A percentile compares a stretch with the other conserved stretches of the same genome.
Conservation (phyloP, 2,329 filamentous ascomycete species). For the Sarocladium oryzae region DNA sequence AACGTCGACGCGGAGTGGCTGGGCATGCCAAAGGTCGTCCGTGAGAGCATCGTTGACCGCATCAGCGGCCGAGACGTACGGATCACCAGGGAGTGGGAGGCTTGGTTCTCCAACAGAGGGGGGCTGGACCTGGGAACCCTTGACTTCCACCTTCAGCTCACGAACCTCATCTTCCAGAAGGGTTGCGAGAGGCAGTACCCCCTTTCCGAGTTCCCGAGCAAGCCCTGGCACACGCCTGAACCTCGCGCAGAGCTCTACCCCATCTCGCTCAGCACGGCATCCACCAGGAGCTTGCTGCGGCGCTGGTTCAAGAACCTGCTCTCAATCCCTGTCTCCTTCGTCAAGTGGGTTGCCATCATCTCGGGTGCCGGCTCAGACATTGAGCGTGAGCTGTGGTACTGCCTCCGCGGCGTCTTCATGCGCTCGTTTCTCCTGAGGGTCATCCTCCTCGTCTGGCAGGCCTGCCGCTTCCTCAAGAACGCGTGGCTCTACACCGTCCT, state of each 20-base stretch:
- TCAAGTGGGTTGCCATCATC: slow-evolving; percentile 28
- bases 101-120: slow-evolving; percentile 17
- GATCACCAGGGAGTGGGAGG: slow-evolving; percentile 17
- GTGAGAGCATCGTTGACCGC: slow-evolving; percentile 23
- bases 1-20: slow-evolving; percentile 27
- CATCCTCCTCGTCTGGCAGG: slow-evolving; percentile 23
- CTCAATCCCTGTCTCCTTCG: slow-evolving; percentile 18
- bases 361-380: slow-evolving; percentile 27
- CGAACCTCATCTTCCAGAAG: slow-evolving; percentile 14
- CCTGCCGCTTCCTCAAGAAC: slow-evolving; percentile 25
- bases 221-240: not conserved
- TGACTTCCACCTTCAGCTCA: slow-evolving; percentile 22
- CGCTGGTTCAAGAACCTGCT: slow-evolving; percentile 14
- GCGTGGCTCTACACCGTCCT: slow-evolving; percentile 24
- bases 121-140: slow-evolving; percentile 18
- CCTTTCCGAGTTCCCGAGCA: slow-evolving; percentile 5
- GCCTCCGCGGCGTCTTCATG: slow-evolving; percentile 20
- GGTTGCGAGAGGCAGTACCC: slow-evolving; percentile 11
- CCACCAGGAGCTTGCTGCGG: slow-evolving; percentile 10
- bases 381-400: slow-evolving; percentile 29
- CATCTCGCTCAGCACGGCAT: not conserved
- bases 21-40: slow-evolving; percentile 20
- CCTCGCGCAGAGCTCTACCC: not conserved
- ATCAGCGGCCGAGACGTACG: slow-evolving; percentile 20
- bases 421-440: slow-evolving; percentile 18